These are phyloP conservation scores for Oropetium thomaeum DNA, from an alignment of 176 grass and related monocot genomes.

Conservation along the genomic window DNA sequence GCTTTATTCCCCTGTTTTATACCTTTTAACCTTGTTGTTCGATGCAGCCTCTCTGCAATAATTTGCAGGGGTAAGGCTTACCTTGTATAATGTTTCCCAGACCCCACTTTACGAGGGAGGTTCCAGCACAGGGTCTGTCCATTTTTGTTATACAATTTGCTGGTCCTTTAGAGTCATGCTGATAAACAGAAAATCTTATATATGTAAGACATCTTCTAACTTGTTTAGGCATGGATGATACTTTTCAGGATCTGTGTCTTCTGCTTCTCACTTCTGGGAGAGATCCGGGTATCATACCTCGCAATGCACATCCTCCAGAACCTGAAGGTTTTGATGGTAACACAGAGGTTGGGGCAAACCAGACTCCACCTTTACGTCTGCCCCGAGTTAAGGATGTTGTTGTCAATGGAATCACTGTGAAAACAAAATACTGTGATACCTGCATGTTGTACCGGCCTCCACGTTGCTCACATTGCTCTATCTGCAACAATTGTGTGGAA, in stretches of 20 bases:
- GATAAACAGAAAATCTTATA: not conserved
- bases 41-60: too few species aligned
- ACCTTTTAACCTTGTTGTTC: not conserved
- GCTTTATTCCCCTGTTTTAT: not conserved
- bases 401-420: conserved; percentile 83
- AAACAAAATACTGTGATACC: conserved; percentile 93
- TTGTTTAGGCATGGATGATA: conserved; percentile 9
- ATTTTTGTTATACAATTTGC: not conserved
- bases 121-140: too few species aligned
- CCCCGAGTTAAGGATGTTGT: conserved; percentile 78
- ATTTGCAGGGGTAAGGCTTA: too few species aligned
- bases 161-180: not conserved
- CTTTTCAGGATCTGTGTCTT: conserved; percentile 81
- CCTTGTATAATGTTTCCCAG: too few species aligned
- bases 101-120: too few species aligned
- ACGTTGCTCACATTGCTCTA: conserved; percentile 94
- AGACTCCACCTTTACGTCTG: conserved; percentile 66
- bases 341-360: conserved; percentile 53
- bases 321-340: conserved; percentile 70
- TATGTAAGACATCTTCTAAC: not conserved
- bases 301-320: conserved; percentile 87
- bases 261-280: conserved; percentile 88
- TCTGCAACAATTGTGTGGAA: conserved; percentile 96
- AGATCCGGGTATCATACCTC: conserved; percentile 93
- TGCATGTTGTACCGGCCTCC: conserved; percentile 95